These are phyloP conservation scores for Cercospora sp. DNA, from an alignment of 2,329 filamentous ascomycete species.

Conservation along the genomic window DNA sequence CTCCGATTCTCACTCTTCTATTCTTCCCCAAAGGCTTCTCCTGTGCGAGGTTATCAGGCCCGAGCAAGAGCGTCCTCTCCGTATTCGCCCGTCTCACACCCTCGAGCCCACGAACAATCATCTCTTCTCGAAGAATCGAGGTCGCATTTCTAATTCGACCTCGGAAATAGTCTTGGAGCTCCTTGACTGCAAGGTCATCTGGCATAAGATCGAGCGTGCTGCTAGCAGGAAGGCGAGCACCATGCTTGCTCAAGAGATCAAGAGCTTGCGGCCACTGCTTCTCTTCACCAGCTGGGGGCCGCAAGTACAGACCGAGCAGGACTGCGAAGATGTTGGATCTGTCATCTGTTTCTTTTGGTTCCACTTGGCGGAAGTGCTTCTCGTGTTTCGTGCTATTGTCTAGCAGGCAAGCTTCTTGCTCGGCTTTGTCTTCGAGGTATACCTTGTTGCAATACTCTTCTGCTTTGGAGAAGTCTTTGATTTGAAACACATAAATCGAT, in stretches of 20 bases:
- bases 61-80: slow-evolving; percentile 72
- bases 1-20: slow-evolving; percentile 74
- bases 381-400: slow-evolving; percentile 29
- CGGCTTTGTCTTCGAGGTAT: slow-evolving; percentile 58
- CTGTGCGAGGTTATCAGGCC: slow-evolving; percentile 67
- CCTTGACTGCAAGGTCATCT: slow-evolving; percentile 70
- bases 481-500: slow-evolving; percentile 96
- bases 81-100: slow-evolving; percentile 77
- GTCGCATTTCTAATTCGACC: slow-evolving; percentile 87
- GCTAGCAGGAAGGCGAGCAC: slow-evolving; percentile 82
- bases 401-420: slow-evolving; percentile 30
- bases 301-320: slow-evolving; percentile 84
- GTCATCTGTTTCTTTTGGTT: slow-evolving; percentile 52
- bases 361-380: slow-evolving; percentile 42
- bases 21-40: slow-evolving; percentile 54
- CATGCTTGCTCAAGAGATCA: slow-evolving; percentile 85
- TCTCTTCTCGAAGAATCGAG: slow-evolving; percentile 74
- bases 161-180: slow-evolving; percentile 87
- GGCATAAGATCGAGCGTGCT: slow-evolving; percentile 87
- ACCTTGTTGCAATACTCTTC: slow-evolving; percentile 97
- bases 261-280: slow-evolving; percentile 71
- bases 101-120: slow-evolving; percentile 73
- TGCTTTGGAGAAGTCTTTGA: slow-evolving; percentile 82
- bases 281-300: slow-evolving; percentile 71
- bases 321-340: slow-evolving; percentile 86